These are phyloP conservation scores for Fusarium sp. DNA, from an alignment of 2,329 filamentous ascomycete species.

Conservation along the genomic window DNA sequence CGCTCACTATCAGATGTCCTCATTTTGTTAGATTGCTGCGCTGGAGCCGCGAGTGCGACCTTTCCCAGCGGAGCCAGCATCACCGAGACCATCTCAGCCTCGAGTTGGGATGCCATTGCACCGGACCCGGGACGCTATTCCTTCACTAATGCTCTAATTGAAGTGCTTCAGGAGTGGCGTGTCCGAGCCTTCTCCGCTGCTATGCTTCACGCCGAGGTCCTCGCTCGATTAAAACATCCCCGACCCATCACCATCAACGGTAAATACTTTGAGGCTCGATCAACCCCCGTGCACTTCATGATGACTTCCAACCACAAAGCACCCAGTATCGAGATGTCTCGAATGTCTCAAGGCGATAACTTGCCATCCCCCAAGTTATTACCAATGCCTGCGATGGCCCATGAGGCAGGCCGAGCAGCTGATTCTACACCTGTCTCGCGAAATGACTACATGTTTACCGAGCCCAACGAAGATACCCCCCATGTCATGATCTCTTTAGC, in stretches of 20 bases:
- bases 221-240: conserved; percentile 71
- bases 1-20: conserved; percentile 69
- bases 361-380: conserved; percentile 42
- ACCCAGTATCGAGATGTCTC: conserved; percentile 68
- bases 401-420: conserved; percentile 47
- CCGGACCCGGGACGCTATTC: conserved; percentile 71
- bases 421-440: conserved; percentile 42
- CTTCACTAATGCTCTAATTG: conserved; percentile 70
- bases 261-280: conserved; percentile 68
- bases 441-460: conserved; percentile 52
- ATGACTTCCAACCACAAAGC: conserved; percentile 72
- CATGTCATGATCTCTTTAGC: conserved; percentile 73
- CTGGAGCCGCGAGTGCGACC: conserved; percentile 70
- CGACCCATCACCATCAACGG: conserved; percentile 70
- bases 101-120: conserved; percentile 72
- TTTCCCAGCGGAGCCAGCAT: conserved; percentile 70
- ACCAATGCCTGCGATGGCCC: conserved; percentile 35
- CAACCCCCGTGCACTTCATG: conserved; percentile 73
- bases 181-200: conserved; percentile 68
- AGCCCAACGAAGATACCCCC: conserved; percentile 68
- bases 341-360: conserved; percentile 48
- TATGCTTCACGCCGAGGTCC: conserved; percentile 71
- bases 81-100: conserved; percentile 73
- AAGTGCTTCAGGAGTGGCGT: conserved; percentile 70
- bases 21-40: conserved; percentile 71